Evolutionary conservation across 306 rosid species (phyloP), one percentile per base, ranked within the genome.

Genomic region (Prunus fruticosa): DNA sequence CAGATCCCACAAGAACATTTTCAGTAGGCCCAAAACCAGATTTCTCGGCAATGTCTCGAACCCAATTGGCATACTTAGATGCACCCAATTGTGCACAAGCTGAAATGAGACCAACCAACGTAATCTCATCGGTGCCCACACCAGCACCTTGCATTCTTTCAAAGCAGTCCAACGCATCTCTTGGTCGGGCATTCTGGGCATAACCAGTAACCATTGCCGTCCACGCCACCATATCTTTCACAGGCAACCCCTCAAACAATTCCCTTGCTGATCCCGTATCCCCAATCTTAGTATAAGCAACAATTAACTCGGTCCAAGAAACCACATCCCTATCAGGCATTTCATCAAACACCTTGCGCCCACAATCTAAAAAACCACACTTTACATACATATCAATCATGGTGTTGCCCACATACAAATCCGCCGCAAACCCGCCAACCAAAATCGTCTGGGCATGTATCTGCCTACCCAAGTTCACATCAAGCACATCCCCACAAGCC

Each of bases 191-290:
- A 80, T 93, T 91, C 67, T 93, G 94, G 2, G 96, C 89, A 78
- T 86, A 93, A 11, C 97, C 97, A 2, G 82, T 88, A 50, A 93
- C 85, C 93, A 93, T 87, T 0, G 96, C 85, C 16, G 96, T 93
- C 98, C 98, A 93, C 16, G 84, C 88, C 84, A 93, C 96, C 86
- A 83, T 88, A 85, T 93, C 97, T 75, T 90, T 93, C 72, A 49
- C 65, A 0, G 84, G 89, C 80, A 89, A 64, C 11, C 63, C 89
- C n/a, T 84, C 84, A 83, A 93, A 93, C 82, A 93, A 43, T 16
- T 84, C 90, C 60, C 51, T 14, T 0, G 97, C 98, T 0, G 87
- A 87, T 6, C 63, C 81, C 91, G 91, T 88, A 41, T 90, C 87
- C 6, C 91, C 96, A 43, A 30, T 53, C 79, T 64, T 91, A 0